phyloP scores from a whole-genome alignment of 257 asterid species.

The Penstemon newberryi region DNA sequence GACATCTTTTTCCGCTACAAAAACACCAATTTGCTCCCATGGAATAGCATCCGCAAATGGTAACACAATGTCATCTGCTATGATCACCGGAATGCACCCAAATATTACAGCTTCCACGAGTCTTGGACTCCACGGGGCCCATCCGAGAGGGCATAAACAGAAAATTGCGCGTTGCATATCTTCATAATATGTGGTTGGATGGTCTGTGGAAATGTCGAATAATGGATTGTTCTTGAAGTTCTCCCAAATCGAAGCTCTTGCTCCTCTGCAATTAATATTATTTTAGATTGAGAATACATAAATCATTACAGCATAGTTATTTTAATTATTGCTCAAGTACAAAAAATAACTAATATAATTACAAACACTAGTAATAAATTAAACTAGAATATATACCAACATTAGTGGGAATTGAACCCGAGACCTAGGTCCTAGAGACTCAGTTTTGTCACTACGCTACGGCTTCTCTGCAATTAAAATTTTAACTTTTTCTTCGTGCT shows the following conservation, averaged over 20 bases:
- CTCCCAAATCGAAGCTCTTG: conserved; percentile 89
- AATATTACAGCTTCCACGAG: conserved; percentile 81
- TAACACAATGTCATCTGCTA: conserved; percentile 79
- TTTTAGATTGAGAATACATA: too few species aligned
- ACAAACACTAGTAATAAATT: too few species aligned
- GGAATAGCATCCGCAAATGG: conserved; percentile 72
- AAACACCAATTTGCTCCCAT: conserved; percentile 56
- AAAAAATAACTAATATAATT: too few species aligned
- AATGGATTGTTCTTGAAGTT: conserved; percentile 85
- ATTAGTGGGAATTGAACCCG: too few species aligned
- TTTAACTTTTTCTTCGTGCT: too few species aligned
- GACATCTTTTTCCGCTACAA: conserved; percentile 50
- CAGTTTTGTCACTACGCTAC: too few species aligned
- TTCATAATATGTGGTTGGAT: conserved; percentile 75
- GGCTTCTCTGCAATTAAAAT: too few species aligned
- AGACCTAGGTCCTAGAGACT: too few species aligned
- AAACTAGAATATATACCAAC: too few species aligned
- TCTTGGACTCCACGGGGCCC: conserved; percentile 95
- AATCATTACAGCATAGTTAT: too few species aligned
- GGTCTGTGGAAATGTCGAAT: conserved; percentile 82
- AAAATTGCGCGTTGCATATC: conserved; percentile 84
- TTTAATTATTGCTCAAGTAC: too few species aligned
- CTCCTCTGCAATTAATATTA: conserved; percentile 50
- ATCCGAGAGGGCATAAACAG: conserved; percentile 87
- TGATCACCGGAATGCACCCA: conserved; percentile 85